Evolutionary conservation across 768 basidiomycete genomes (phyloP).

Genomic region (Naganishia onofrii): DNA sequence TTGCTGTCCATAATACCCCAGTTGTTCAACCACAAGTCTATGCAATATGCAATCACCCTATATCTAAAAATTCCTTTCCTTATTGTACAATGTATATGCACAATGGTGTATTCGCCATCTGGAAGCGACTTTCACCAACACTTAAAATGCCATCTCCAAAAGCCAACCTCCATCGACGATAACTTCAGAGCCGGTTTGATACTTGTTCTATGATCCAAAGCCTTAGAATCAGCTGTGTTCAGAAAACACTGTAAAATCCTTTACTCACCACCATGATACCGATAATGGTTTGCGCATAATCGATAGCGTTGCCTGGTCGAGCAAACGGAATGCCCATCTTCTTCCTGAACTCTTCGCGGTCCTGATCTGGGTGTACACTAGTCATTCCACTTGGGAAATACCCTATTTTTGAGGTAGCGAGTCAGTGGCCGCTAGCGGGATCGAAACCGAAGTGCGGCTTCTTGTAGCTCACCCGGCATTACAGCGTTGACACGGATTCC

Average conservation of each 20-base stretch:
- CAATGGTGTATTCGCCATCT: too few relatives aligned
- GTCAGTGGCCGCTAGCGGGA: too few relatives aligned
- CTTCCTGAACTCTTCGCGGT: constrained; percentile 30
- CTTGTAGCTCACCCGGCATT: too few relatives aligned
- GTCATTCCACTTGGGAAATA: constrained; percentile 48
- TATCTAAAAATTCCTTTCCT: neutral
- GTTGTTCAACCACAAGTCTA: too few relatives aligned
- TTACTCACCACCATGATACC: constrained; percentile 39
- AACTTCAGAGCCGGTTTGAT: constrained; percentile 45
- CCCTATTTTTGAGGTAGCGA: constrained; percentile 29
- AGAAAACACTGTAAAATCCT: neutral
- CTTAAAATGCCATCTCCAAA: constrained; percentile 30
- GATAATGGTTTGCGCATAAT: constrained; percentile 46
- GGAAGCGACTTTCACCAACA: neutral
- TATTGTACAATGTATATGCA: neutral
- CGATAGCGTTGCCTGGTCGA: constrained; percentile 42
- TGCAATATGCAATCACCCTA: neutral
- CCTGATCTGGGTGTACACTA: constrained; percentile 31
- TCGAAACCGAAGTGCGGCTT: too few relatives aligned
- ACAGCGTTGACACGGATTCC: constrained; percentile 42
- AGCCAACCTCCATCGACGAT: constrained; percentile 50
- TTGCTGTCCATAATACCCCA: too few relatives aligned
- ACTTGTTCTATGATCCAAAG: constrained; percentile 40
- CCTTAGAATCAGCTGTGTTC: neutral
- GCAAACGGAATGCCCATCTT: constrained; percentile 45